Percentiles rank a stretch among this genome's conserved stretches.
phyloP scores from a whole-genome alignment of 495 filamentous ascomycete genomes.

The Lasiosphaeria miniovina region DNA sequence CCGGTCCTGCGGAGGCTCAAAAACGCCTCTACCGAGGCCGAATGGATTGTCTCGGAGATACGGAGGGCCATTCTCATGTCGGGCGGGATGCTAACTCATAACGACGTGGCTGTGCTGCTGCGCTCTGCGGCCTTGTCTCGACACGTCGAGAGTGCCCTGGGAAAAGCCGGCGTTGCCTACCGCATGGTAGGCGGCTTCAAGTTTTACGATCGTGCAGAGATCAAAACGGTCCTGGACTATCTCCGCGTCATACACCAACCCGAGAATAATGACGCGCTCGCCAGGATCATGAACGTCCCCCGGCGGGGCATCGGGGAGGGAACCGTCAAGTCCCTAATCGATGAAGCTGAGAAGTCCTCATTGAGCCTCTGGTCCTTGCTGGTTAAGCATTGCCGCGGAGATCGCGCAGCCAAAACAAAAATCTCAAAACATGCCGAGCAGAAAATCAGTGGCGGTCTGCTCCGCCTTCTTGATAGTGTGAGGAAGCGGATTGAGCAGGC shows the following conservation, averaged over 20 bases:
- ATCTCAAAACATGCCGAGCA: slow-evolving; percentile 66
- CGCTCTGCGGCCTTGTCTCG: slow-evolving; percentile 81
- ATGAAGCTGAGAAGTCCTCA: slow-evolving; percentile 67
- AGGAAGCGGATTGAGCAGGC: slow-evolving; percentile 57
- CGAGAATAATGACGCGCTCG: slow-evolving; percentile 82
- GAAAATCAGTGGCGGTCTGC: slow-evolving; percentile 38
- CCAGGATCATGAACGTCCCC: slow-evolving; percentile 83
- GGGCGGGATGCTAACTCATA: slow-evolving; percentile 65
- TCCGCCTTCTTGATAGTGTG: slow-evolving; percentile 57
- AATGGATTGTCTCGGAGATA: slow-evolving; percentile 89
- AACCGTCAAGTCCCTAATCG: slow-evolving; percentile 68
- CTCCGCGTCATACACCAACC: slow-evolving; percentile 82
- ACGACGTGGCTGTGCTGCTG: slow-evolving; percentile 83
- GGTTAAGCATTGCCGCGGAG: slow-evolving; percentile 66
- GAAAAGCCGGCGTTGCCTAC: slow-evolving; percentile 84
- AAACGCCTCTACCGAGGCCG: slow-evolving; percentile 69
- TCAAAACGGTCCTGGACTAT: slow-evolving; percentile 88
- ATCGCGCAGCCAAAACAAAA: slow-evolving; percentile 61
- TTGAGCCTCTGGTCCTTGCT: slow-evolving; percentile 75
- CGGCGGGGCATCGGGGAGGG: slow-evolving; percentile 77
- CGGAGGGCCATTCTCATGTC: slow-evolving; percentile 67
- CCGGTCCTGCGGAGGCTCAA: slow-evolving; percentile 82
- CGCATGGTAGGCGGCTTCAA: slow-evolving; percentile 87
- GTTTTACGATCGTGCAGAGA: slow-evolving; percentile 91
- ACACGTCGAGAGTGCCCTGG: slow-evolving; percentile 78